Evolutionary conservation across 768 basidiomycete species (phyloP), one percentile per base, ranked within the genome.

Genomic region (Boletus patriciae): DNA sequence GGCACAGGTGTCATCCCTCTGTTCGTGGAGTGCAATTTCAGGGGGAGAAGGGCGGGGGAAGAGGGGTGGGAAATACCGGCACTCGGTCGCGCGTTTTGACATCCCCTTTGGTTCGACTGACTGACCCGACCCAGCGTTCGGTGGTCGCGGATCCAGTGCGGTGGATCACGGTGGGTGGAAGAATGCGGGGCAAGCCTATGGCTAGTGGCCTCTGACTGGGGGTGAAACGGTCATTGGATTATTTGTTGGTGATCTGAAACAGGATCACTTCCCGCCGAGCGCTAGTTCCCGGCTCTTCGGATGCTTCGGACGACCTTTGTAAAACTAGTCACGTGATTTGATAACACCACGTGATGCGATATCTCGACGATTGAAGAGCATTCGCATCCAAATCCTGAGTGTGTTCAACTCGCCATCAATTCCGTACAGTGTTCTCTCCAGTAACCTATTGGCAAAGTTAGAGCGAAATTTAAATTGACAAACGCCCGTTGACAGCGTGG

Each of bases 1-100:
- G 78, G 78, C 27, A 72, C 76, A 25, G 78, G 76, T 3, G 61
- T 93, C 34, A 77, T 87, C 3, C 83, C 86, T 0, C 70, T 94
- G 9, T 71, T 92, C 10, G 79, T 92, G 15, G 92, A 93, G 62
- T 90, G 86, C 66, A 93, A 93, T 66, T 92, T 82, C 68, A 75
- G 79, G 58, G 86, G 84, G 42, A 69, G 78, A 54, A 72, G 52
- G 46, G 45, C 38, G 10, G 76, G 77, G 1, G 75, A 78, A 58
- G 79, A 80, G 60, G 78, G 79, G 2, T 78, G 76, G 77, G 50
- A 37, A 34, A 43, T 40, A 10, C 23, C 6, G 18, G 12, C 16
- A 36, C n/a, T 27, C 19, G 50, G 29, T 18, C 16, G 31, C 31
- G 31, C n/a, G 41, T 34, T 11, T 31, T 25, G 29, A 4, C 31